phyloP scores from a whole-genome alignment of 495 filamentous ascomycete genomes.

The Hypoxylon lienhwacheense region DNA sequence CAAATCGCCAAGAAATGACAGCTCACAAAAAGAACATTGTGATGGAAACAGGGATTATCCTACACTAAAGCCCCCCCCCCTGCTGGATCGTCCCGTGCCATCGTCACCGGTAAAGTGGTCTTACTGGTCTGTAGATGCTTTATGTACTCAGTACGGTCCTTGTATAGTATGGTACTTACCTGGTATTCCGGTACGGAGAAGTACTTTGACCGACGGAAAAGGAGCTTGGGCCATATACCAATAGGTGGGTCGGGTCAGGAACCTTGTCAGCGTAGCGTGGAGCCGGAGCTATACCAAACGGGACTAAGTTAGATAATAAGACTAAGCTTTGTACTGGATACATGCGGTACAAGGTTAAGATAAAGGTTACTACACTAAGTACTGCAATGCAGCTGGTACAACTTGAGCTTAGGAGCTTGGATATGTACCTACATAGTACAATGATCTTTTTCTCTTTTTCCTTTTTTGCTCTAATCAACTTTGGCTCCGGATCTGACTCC shows the following conservation, averaged over 20 bases:
- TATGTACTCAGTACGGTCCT: too few species aligned
- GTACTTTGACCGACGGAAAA: neutral
- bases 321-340: neutral
- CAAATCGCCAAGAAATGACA: conserved; percentile 31
- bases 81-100: conserved; percentile 35
- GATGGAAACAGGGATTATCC: conserved; percentile 28
- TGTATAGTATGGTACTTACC: too few species aligned
- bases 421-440: too few species aligned
- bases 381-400: conserved; percentile 6
- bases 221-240: conserved; percentile 11
- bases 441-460: conserved; percentile 3
- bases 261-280: conserved; percentile 5
- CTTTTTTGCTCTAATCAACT: neutral
- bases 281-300: conserved; percentile 2
- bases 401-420: neutral
- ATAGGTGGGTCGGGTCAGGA: neutral
- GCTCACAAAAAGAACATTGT: conserved; percentile 24
- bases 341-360: too few species aligned
- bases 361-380: conserved; percentile 16
- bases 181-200: too few species aligned
- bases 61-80: neutral
- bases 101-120: conserved; percentile 13
- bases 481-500: neutral
- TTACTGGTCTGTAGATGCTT: too few species aligned
- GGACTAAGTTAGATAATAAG: neutral